Conservation (phyloP, 139 green algal genomes). For the Volvox reticuliferus region DNA sequence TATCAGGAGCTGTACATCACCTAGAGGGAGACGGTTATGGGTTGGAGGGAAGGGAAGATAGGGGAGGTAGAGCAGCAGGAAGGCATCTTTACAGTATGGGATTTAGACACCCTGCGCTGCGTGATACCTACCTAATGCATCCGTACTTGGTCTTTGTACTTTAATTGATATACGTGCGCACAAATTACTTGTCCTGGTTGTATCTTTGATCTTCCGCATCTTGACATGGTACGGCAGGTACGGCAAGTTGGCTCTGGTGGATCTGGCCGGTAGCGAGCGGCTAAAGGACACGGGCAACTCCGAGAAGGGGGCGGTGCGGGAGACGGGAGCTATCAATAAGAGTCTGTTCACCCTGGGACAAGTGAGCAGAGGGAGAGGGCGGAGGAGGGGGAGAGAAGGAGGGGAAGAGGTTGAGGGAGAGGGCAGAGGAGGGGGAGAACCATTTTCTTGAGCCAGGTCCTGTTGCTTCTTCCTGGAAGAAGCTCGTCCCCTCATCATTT, state of each 20-base stretch:
- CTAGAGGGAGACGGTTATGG: neutral
- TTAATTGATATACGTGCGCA: no score
- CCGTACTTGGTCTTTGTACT: no score
- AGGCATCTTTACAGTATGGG: no score
- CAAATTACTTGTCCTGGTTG: no score
- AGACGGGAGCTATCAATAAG: conserved; percentile 79
- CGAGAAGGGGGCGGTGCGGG: conserved; percentile 59
- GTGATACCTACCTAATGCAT: no score
- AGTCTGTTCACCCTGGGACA: conserved; percentile 79
- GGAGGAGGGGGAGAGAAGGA: neutral
- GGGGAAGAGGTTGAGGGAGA: neutral
- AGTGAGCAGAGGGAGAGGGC: conserved; percentile 11
- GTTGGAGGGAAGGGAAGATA: neutral
- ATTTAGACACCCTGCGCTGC: no score
- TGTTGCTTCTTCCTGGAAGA: no score
- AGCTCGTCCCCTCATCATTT: no score
- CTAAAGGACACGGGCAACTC: conserved; percentile 76
- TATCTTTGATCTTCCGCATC: no score
- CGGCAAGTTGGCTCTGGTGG: conserved; percentile 76
- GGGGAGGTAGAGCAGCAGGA: neutral
- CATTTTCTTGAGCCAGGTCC: neutral
- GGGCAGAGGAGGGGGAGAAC: neutral
- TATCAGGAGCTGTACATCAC: no score
- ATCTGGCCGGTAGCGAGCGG: conserved; percentile 80
- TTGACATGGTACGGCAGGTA: conserved; percentile 51